Evolutionary conservation across 2,329 filamentous ascomycete species (phyloP).

Genomic region (Endothia cerciana): DNA sequence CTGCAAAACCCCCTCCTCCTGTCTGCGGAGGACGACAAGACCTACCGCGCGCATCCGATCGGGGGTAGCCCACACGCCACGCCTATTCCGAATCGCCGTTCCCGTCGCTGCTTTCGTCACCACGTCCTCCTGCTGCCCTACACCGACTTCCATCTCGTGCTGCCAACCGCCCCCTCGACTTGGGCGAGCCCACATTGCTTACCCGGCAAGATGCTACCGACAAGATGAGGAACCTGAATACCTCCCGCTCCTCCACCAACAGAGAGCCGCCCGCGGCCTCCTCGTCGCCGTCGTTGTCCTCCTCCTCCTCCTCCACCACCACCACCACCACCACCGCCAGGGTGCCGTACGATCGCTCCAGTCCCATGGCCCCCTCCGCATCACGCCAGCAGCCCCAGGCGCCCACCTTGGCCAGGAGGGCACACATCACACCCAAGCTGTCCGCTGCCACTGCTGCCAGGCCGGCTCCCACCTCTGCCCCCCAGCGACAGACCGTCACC

Average conservation of each 20-base stretch:
- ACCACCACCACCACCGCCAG: conserved; percentile 22
- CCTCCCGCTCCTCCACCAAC: conserved; percentile 27
- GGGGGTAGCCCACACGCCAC: no score
- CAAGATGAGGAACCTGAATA: conserved; percentile 34
- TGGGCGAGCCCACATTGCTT: conserved; percentile 6
- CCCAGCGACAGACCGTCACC: conserved; percentile 38
- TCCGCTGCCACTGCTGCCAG: conserved; percentile 43
- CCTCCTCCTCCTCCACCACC: conserved; percentile 19
- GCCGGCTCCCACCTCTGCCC: conserved; percentile 10
- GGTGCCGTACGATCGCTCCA: conserved; percentile 31
- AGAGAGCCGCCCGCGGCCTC: conserved; percentile 23
- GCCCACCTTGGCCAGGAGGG: conserved; percentile 66
- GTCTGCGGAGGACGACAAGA: no score
- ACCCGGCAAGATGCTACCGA: conserved; percentile 32
- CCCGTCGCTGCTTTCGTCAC: no score
- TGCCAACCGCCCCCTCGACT: neutral
- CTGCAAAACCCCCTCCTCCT: no score
- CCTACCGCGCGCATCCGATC: no score
- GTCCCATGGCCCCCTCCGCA: conserved; percentile 48
- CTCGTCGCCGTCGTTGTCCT: neutral
- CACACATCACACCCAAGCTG: conserved; percentile 60
- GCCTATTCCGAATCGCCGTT: no score
- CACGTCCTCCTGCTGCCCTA: neutral
- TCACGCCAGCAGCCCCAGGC: conserved; percentile 60
- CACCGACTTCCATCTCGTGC: neutral